Evolutionary conservation across 2,329 filamentous ascomycete species (phyloP), one percentile per base, ranked within the genome.

Genomic region (Apiospora koreana): DNA sequence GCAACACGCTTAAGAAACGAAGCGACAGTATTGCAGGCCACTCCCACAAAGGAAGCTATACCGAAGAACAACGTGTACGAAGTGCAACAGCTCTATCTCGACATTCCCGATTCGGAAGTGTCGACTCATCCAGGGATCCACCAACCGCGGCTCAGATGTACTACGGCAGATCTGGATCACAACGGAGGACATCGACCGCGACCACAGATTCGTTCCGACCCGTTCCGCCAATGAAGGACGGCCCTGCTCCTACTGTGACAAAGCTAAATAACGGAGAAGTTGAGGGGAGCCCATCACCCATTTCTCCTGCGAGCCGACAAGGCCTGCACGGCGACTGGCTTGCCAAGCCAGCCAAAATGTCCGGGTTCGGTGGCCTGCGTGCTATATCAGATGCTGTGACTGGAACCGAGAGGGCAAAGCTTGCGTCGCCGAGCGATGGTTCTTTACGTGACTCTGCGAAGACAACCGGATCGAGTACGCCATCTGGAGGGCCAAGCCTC

Each of bases 1-100:
- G 93, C 64, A 97, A 94, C 78, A 86, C 96, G 65, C 84, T 98
- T 73, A 94, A 93, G 80, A 97, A 96, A 82, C 91, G 93, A 14
- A 41, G 66, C 70, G 89, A 90, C 71, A 91, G 89, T 72, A 81
- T 83, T 69, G 82, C 83, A 25, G 83, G 81, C 38, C 89, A 94
- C 79, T 91, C 92, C 46, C 87, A 91, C 65, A 92, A 93, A 75
- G 89, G 92, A 16, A 97, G 93, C 81, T 92, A 94, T 77, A 86
- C 91, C 6, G 93, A 95, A 68, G 92, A 95, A 77, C 88, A 93
- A 78, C 85, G 91, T 69, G 83, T 91, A 70, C 87, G 92, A 73
- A 92, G 88, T 74, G 89, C 86, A 38, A 89, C 89, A 18, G 87
- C 90, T 7, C 86, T 90, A 74, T 91, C 91, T 68, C 87, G 92